These are phyloP conservation scores for Glycine latifolia DNA, from an alignment of 306 rosid genomes.

Conservation along the genomic window DNA sequence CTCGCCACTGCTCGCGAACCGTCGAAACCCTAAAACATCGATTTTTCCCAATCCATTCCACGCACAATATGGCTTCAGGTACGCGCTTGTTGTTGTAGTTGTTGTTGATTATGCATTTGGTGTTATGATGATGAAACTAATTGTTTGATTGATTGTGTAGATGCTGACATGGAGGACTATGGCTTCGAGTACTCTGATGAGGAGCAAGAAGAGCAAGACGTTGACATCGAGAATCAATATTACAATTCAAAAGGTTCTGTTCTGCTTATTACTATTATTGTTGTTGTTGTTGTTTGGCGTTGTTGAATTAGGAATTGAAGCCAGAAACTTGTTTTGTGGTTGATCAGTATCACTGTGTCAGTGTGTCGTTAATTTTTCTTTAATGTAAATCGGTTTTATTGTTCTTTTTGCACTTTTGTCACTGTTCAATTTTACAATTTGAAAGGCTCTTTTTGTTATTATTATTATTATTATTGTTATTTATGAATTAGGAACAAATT, in stretches of 20 bases:
- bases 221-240: too few relatives aligned
- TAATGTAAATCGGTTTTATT: background rate
- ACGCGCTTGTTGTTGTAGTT: background rate
- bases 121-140: background rate
- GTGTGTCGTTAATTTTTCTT: background rate
- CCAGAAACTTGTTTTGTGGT: background rate
- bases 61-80: slow-evolving; percentile 46
- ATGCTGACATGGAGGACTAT: too few relatives aligned
- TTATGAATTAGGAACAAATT: background rate
- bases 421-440: background rate
- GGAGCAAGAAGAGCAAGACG: too few relatives aligned
- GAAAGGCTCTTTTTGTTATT: background rate
- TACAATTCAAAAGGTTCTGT: too few relatives aligned
- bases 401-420: too few relatives aligned
- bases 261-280: background rate
- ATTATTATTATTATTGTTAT: background rate
- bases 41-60: background rate
- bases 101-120: background rate
- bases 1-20: background rate
- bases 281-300: background rate
- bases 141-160: slow-evolving; percentile 1
- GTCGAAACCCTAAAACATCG: slow-evolving; percentile 35
- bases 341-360: too few relatives aligned
- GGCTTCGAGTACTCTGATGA: too few relatives aligned
- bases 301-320: background rate